Evolutionary conservation across 2,329 filamentous ascomycete species (phyloP), one percentile per base, ranked within the genome.

Genomic region (Fusarium lateritium): DNA sequence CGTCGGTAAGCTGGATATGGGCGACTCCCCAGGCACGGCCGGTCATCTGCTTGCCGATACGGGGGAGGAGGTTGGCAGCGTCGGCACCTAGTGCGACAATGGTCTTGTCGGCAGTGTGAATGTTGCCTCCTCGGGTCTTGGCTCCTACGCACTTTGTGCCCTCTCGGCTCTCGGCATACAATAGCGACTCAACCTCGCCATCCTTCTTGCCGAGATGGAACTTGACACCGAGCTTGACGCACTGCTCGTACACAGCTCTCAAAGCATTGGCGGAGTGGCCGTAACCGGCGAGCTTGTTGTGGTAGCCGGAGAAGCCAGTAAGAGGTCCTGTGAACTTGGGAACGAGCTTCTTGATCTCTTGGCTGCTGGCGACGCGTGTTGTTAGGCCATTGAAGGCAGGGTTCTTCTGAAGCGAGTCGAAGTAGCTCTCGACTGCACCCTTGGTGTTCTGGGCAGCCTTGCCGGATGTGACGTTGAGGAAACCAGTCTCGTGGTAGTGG

Each of bases 21-120:
- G 65, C 65, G 7, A 68, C 65, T 2, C 65, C 65, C 65, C 65
- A 68, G 1, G 60, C 62, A 2, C 65, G 46, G 8, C 65, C 65
- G 0, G 65, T 68, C 65, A 69, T 69, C 3, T 69, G 65, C 2
- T 66, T 68, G 10, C 65, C 65, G 3, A 68, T 65, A 0, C 50
- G 43, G 1, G 65, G 65, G 4, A 68, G 40, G 0, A 68, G 19
- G 2, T 69, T 66, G 5, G 65, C 46, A 0, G 65, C 65, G 3
- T 66, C 61, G 1, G 65, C 65, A 1, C 65, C 65, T 3, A 68
- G 1, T 1, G 65, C 65, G 8, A 68, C 42, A 3, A 68, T 51
- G 0, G 61, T 68, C 43, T 66, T 68, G 6, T 68, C 65, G 6
- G 65, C 65, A 6, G 52, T 21, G 8, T 68, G 46, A 19, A 68